phyloP scores from a whole-genome alignment of 805 yeast genomes.

The Yamadazyma sp. region DNA sequence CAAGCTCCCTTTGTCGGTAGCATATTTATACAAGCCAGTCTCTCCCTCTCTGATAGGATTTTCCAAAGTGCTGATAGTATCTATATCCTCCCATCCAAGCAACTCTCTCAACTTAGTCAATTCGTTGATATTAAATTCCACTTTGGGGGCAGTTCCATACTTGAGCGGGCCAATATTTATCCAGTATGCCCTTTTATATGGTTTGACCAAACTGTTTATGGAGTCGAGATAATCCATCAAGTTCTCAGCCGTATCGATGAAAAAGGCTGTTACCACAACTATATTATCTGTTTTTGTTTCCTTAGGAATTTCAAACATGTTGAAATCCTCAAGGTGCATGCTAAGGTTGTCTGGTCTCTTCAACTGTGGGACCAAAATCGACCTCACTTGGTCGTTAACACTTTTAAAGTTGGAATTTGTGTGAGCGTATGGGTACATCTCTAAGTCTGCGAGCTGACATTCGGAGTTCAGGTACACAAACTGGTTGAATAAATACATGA shows the following conservation, averaged over 20 bases:
- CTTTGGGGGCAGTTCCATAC: conserved; percentile 81
- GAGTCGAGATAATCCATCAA: conserved; percentile 71
- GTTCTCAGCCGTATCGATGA: conserved; percentile 91
- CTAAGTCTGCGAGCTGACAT: conserved; percentile 20
- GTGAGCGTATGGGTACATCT: conserved; percentile 53
- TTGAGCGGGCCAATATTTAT: conserved; percentile 89
- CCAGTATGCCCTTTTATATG: conserved; percentile 61
- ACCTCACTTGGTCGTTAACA: conserved; percentile 51
- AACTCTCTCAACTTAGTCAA: conserved; percentile 48
- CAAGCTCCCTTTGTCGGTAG: conserved; percentile 63
- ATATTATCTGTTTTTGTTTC: conserved; percentile 40
- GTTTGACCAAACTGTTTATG: conserved; percentile 38
- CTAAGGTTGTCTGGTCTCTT: conserved; percentile 48
- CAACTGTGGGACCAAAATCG: conserved; percentile 26
- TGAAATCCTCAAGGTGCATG: conserved; percentile 63
- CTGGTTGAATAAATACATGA: conserved; percentile 71
- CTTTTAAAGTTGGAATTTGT: conserved; percentile 64
- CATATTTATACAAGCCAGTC: conserved; percentile 53
- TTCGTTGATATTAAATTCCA: conserved; percentile 76
- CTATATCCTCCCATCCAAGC: conserved; percentile 60
- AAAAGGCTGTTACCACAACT: conserved; percentile 67
- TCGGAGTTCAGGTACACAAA: conserved; percentile 44
- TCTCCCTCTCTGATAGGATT: conserved; percentile 10
- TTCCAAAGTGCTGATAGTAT: conserved; percentile 15
- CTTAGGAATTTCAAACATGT: conserved; percentile 42